Base-by-base conservation (phyloP, 2,329 filamentous ascomycete species). In the Corniculantispora saksenae region DNA sequence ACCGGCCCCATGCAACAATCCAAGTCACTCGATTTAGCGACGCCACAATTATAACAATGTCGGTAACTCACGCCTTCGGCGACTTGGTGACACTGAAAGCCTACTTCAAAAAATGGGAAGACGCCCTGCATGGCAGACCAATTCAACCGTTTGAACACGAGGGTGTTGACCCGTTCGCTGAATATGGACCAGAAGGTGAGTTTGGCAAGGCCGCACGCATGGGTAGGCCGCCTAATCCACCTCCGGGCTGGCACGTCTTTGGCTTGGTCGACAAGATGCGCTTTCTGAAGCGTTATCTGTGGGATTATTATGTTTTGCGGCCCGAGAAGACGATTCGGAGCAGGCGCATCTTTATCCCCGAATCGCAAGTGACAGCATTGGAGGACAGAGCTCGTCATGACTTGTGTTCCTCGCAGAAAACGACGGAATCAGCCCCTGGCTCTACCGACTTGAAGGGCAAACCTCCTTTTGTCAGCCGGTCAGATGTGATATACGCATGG, bases 401-500 rank as follows among this genome's bases (percentile, higher is more conserved):
- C n/a, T 23, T 60, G 57, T 23, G 25, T 12, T 38, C 35, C 23
- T 12, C 48, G 57, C 57, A 60, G 38, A 25, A 17, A 43, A 21
- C n/a, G n/a, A n/a, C n/a, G n/a, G n/a, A n/a, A n/a, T n/a, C n/a
- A n/a, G n/a, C n/a, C n/a, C n/a, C n/a, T n/a, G n/a, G n/a, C n/a
- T n/a, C n/a, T n/a, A n/a, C n/a, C n/a, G n/a, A n/a, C n/a, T n/a
- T 38, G 53, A 47, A 23, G 23, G 13, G 29, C 21, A 48, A 38
- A 27, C 15, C 32, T 6, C 43, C 48, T 0, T 50, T 32, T 38
- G 43, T 60, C 40, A 60, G 57, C 19, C 57, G 57, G 10, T 60
- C 57, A 19, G 57, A 60, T 23, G 57, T 60, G 57, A 40, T 60
- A 10, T 60, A 60, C 29, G 57, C 57, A 8, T 60, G 57, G 57